Evolutionary conservation across 1,284 basidiomycete genomes (phyloP), one percentile per base, ranked within the genome.

Genomic region (Pholiota adiposa): DNA sequence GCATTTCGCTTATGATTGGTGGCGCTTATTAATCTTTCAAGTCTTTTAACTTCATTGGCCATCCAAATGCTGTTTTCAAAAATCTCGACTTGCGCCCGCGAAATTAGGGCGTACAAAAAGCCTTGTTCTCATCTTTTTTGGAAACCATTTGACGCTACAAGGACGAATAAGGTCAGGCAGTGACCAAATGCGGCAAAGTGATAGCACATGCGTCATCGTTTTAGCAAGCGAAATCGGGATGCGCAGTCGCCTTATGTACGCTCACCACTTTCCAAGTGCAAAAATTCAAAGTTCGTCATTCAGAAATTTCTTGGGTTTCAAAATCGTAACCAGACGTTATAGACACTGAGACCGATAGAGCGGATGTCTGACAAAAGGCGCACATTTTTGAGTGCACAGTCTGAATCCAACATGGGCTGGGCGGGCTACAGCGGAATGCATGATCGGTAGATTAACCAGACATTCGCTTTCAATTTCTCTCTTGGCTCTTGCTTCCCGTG

Each of bases 361-460:
- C 40, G 23, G 34, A 34, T 44, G 36, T 55, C 16, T 38, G 21
- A 31, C 34, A 49, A 34, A 7, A 14, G 9, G 23, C n/a, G n/a
- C n/a, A 25, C 21, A 44, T 21, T 44, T 21, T 23, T 25, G 25
- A n/a, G n/a, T 25, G 25, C 12, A 46, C 44, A 46, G 44, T 43
- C 29, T 33, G 33, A 12, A 43, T 31, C 50, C 56, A 50, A 52
- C 8, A 18, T 43, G 34, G 23, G 41, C 58, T 33, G 16, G 51
- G 49, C 52, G 33, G 58, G 38, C 59, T 18, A 16, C 41, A 58
- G 21, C 38, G 23, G 18, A 56, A 60, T 56, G n/a, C 7, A 6
- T 36, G 56, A 56, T 56, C 34, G 31, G 8, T 63, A 59, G 60
- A 56, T 60, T 53, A 53, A 36, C 40, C 50, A 58, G 58, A 58